Base-by-base conservation (phyloP, 148 eudicot genomes). In the Pharnaceum exiguum region DNA sequence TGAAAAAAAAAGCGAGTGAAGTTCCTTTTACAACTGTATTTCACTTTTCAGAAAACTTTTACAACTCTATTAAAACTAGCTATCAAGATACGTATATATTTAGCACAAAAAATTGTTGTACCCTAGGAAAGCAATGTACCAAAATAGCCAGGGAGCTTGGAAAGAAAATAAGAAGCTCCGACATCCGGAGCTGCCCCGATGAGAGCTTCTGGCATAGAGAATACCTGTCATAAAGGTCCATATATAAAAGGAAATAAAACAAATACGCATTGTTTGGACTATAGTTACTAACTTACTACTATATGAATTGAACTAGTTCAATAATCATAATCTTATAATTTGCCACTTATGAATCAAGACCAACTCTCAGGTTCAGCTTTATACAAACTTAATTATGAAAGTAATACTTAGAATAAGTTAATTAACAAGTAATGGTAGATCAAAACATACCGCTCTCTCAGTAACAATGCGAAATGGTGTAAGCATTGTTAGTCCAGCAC, bases 141-240 rank as follows among this genome's bases (percentile, higher is more conserved):
- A 54, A 69, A 73, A 40, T 11, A 55, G 46, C 82, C 82, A 19
- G 78, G 71, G 30, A 77, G 60, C 51, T 66, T 61, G 19, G 78
- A 73, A 25, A 77, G 43, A 50, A 76, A 76, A 55, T 63, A 51
- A 1, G 80, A 71, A 10, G 78, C 78, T 19, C 82, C 78, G 65
- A 73, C 75, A 51, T 77, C 82, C 5, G 82, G 72, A 46, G 65
- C 69, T 39, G 37, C 67, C 12, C 82, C 82, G 3, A 77, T 25
- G 21, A 59, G 24, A 13, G 50, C 71, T 58, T 77, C 82, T 7
- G 82, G 82, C 82, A 77, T 77, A 12, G 82, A 75, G 57, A 77
- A 77, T 7, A 72, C 57, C 82, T 77, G 45, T 36, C 7, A 6
- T 35, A 6, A 36, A 9, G 40, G 13, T 10, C 36, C 3, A 28